phyloP scores from a whole-genome alignment of 2,329 filamentous ascomycete genomes.

The Aspergillus pseudotamarii region DNA sequence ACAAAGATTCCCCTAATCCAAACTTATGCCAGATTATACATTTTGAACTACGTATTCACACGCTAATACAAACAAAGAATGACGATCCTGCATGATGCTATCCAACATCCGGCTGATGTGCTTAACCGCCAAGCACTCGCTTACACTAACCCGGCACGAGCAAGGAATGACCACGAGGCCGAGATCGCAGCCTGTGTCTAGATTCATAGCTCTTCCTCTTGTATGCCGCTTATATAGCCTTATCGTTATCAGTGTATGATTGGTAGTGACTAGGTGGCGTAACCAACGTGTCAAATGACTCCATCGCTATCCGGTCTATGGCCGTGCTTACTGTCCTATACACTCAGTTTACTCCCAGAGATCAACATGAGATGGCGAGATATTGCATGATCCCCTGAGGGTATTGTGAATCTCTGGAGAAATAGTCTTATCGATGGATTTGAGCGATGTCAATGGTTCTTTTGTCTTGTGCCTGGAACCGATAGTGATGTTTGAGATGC shows the following conservation, averaged over 20 bases:
- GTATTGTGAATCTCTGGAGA: conserved; percentile 11
- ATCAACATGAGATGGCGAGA: conserved; percentile 9
- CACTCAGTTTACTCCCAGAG: background rate
- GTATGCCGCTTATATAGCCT: background rate
- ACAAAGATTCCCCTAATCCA: background rate
- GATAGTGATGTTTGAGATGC: background rate
- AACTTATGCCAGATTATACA: background rate
- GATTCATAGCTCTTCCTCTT: background rate
- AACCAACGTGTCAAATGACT: background rate
- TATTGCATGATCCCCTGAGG: conserved; percentile 17
- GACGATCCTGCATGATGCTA: background rate
- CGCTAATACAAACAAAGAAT: background rate
- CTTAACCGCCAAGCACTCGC: background rate
- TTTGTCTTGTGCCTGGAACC: background rate
- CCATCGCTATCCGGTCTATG: background rate
- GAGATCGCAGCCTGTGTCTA: background rate
- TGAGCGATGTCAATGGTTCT: background rate
- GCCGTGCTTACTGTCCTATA: background rate
- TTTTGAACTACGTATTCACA: background rate
- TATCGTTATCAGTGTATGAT: background rate
- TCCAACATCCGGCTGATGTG: background rate
- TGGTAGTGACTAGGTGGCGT: background rate
- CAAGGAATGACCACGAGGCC: background rate
- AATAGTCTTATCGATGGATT: background rate
- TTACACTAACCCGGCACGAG: background rate